A percentile compares a stretch with the other conserved stretches of the same genome.
Conservation (phyloP, 2,329 filamentous ascomycete species). For the Fusarium udum region DNA sequence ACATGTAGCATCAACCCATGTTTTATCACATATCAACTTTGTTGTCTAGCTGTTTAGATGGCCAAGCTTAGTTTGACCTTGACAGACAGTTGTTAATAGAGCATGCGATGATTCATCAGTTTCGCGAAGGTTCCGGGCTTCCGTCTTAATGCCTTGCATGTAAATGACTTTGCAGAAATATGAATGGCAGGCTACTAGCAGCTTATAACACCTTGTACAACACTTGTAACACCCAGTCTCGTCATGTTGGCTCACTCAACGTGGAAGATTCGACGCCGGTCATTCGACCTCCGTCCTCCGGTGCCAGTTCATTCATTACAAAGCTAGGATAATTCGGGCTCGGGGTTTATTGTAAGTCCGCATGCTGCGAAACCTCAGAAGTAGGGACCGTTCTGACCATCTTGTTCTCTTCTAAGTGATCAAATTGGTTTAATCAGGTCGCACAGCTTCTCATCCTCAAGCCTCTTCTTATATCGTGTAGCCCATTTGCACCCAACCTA, state of each 20-base stretch:
- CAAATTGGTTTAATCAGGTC: not conserved
- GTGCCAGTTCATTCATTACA: not conserved
- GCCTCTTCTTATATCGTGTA: slow-evolving; percentile 14
- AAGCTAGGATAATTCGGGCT: slow-evolving; percentile 15
- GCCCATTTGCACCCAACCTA: slow-evolving; percentile 1
- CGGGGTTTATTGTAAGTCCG: slow-evolving; percentile 30
- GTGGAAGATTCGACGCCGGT: not conserved
- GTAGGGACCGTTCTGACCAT: slow-evolving; percentile 8
- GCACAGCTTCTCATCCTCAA: slow-evolving; percentile 15
- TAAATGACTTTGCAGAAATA: not conserved
- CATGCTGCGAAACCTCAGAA: slow-evolving; percentile 21
- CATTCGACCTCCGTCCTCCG: not conserved
- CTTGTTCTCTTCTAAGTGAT: not conserved
- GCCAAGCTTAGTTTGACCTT: not conserved
- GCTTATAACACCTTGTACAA: slow-evolving; percentile 7
- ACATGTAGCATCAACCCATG: not conserved
- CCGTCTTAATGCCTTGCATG: not conserved
- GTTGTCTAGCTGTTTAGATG: not conserved
- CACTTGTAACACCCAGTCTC: slow-evolving; percentile 20
- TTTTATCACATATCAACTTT: not conserved
- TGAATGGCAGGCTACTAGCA: slow-evolving; percentile 6
- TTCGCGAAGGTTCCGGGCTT: slow-evolving; percentile 3
- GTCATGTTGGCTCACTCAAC: slow-evolving; percentile 20
- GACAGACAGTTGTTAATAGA: not conserved
- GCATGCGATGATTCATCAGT: not conserved